A percentile compares a stretch with the other conserved stretches of the same genome.
These are phyloP conservation scores for Acacia confusa DNA, from an alignment of 306 rosid genomes.

Conservation along the genomic window DNA sequence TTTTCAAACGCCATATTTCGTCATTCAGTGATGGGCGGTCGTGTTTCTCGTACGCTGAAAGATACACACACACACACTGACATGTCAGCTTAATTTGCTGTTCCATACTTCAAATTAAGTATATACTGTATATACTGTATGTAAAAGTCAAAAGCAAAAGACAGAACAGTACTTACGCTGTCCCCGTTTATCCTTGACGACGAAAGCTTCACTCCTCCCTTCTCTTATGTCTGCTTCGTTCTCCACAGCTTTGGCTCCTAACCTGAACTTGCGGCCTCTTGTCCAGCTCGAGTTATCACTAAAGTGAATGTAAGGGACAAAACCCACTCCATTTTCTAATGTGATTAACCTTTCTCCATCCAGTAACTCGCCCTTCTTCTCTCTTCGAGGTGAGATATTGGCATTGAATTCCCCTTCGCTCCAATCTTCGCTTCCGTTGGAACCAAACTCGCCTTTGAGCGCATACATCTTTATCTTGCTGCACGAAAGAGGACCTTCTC, in stretches of 20 bases:
- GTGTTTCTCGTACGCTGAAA: conserved; percentile 47
- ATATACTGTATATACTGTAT: neutral
- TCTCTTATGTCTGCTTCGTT: conserved; percentile 45
- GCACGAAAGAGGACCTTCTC: conserved; percentile 47
- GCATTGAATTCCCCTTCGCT: conserved; percentile 45
- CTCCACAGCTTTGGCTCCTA: conserved; percentile 52
- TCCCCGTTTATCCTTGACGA: conserved; percentile 67
- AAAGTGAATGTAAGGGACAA: conserved; percentile 23
- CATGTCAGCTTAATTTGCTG: too few relatives aligned
- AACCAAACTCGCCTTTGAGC: conserved; percentile 54
- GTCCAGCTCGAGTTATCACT: conserved; percentile 76
- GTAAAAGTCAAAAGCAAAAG: neutral
- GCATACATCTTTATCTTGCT: conserved; percentile 46
- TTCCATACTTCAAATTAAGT: neutral
- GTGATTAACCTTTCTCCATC: conserved; percentile 43
- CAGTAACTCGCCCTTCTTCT: conserved; percentile 54
- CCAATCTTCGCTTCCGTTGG: conserved; percentile 53
- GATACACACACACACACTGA: too few relatives aligned
- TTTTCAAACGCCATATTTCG: conserved; percentile 53
- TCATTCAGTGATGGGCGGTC: conserved; percentile 48
- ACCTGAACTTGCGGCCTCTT: conserved; percentile 48
- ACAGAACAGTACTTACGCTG: conserved; percentile 42
- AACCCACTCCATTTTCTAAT: conserved; percentile 48
- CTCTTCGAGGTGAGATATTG: conserved; percentile 44
- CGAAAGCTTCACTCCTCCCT: conserved; percentile 55